phyloP scores from a whole-genome alignment of 1,284 basidiomycete genomes.

The Macrocystidia cucumis region DNA sequence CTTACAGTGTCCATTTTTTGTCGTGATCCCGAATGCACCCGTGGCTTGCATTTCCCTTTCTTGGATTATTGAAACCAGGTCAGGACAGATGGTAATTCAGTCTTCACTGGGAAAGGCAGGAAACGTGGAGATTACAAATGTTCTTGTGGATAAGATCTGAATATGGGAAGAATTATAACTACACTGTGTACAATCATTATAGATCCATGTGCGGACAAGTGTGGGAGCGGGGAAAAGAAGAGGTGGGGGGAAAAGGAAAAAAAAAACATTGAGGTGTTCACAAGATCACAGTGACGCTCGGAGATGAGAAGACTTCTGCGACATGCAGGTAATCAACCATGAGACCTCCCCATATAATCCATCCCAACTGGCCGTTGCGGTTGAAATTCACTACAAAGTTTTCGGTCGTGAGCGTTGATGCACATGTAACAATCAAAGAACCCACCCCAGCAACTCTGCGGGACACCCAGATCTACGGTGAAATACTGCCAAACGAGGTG shows the following conservation, averaged over 20 bases:
- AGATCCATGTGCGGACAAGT: no score
- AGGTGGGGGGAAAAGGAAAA: no score
- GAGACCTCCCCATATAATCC: slow-evolving; percentile 40
- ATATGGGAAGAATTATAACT: not conserved
- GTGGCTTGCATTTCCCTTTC: not conserved
- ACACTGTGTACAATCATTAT: no score
- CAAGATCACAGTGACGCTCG: no score
- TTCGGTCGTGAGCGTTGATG: not conserved
- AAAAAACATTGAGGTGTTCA: no score
- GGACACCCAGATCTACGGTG: slow-evolving; percentile 42
- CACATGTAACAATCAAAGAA: slow-evolving; percentile 7
- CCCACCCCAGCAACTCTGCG: slow-evolving; percentile 49
- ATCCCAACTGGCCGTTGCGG: slow-evolving; percentile 40
- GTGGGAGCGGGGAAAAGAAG: no score
- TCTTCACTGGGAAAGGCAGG: not conserved
- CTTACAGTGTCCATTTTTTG: slow-evolving; percentile 6
- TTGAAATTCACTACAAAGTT: slow-evolving; percentile 32
- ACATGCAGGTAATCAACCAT: slow-evolving; percentile 35
- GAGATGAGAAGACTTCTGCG: no score
- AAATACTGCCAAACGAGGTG: slow-evolving; percentile 52
- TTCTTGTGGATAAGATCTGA: not conserved
- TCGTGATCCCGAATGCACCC: not conserved
- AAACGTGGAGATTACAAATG: not conserved
- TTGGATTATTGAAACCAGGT: not conserved
- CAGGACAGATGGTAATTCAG: not conserved